Evolutionary conservation across 73 alveolate species (phyloP).

Genomic region (Uronychia setigera): DNA sequence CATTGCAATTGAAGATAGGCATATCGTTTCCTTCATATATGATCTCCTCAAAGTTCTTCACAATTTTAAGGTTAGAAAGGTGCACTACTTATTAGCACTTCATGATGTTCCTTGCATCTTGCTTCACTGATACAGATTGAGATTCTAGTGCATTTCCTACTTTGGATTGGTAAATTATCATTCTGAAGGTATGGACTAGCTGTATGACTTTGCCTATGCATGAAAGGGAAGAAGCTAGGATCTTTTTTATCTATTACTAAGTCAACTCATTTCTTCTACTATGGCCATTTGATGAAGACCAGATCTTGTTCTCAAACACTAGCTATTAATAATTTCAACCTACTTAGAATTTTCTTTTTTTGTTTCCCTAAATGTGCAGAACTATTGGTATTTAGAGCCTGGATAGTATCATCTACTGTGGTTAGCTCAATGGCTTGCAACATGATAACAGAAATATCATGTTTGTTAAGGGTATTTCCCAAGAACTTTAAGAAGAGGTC

Average conservation of each 20-base stretch:
- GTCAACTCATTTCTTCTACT: not conserved
- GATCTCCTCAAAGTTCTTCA: not conserved
- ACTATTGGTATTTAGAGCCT: too few species aligned
- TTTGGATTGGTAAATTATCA: not conserved
- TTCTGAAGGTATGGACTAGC: not conserved
- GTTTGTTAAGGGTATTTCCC: not conserved
- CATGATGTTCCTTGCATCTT: not conserved
- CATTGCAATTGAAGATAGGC: not conserved
- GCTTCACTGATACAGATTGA: not conserved
- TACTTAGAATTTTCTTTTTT: not conserved
- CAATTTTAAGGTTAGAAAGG: not conserved
- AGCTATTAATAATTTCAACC: not conserved
- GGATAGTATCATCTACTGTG: too few species aligned
- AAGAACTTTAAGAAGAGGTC: not conserved
- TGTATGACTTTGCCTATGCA: not conserved
- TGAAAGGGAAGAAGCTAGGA: not conserved
- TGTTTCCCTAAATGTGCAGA: too few species aligned
- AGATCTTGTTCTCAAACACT: not conserved
- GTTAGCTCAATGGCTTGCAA: not conserved
- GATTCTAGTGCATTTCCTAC: not conserved
- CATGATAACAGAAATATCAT: not conserved
- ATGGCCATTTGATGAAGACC: not conserved
- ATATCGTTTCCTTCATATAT: not conserved
- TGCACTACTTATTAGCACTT: not conserved
- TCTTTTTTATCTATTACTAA: not conserved